Percentiles rank a stretch among this genome's conserved stretches.
Conservation (phyloP, 2,329 filamentous ascomycete species). For the Emydomyces testavorans region DNA sequence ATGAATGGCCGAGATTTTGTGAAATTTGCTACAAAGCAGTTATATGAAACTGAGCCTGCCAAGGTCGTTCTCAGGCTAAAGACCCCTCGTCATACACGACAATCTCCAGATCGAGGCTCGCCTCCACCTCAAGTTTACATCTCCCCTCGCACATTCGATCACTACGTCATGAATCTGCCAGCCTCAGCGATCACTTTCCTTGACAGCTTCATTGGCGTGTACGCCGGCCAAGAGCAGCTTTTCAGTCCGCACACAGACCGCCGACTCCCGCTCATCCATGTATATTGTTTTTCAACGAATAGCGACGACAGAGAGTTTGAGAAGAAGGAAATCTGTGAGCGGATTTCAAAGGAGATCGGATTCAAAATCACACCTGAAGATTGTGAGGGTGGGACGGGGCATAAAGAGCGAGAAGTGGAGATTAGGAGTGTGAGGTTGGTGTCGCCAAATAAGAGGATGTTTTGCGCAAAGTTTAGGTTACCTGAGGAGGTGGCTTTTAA, state of each 20-base stretch:
- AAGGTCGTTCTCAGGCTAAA: slow-evolving; percentile 44
- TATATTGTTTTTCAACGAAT: slow-evolving; percentile 88
- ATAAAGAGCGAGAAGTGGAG: slow-evolving; percentile 48
- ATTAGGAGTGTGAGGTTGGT: slow-evolving; percentile 68
- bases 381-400: slow-evolving; percentile 38
- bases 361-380: slow-evolving; percentile 47
- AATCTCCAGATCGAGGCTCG: slow-evolving; percentile 15
- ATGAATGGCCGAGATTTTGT: slow-evolving; percentile 76
- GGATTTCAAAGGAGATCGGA: slow-evolving; percentile 52
- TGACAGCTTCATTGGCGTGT: slow-evolving; percentile 64
- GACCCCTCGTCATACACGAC: slow-evolving; percentile 17
- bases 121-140: slow-evolving; percentile 29
- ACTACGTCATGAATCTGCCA: slow-evolving; percentile 97
- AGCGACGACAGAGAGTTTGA: slow-evolving; percentile 58
- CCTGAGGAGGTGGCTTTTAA: slow-evolving; percentile 70
- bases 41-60: slow-evolving; percentile 40
- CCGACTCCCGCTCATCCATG: slow-evolving; percentile 70
- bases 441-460: slow-evolving; percentile 90
- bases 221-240: slow-evolving; percentile 55
- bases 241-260: slow-evolving; percentile 50
- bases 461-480: slow-evolving; percentile 82
- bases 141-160: slow-evolving; percentile 62
- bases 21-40: slow-evolving; percentile 50
- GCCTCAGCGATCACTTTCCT: slow-evolving; percentile 81
- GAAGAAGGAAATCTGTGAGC: slow-evolving; percentile 50